phyloP scores from a whole-genome alignment of 2,329 filamentous ascomycete genomes.

The Aschersonia sp. region DNA sequence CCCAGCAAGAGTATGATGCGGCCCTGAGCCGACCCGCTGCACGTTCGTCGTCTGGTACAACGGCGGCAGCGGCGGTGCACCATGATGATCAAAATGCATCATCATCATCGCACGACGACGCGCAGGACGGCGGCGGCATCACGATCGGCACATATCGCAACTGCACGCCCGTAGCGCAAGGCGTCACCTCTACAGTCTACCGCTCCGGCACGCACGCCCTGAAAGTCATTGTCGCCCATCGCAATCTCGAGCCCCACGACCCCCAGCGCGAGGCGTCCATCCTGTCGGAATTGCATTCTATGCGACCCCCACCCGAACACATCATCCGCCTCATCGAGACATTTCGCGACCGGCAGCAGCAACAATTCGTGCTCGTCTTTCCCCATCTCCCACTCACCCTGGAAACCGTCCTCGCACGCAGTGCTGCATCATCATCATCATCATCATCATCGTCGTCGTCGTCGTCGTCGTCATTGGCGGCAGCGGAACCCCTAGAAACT shows the following conservation, averaged over 20 bases:
- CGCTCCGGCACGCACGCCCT: constrained; percentile 52
- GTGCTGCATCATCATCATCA: neutral
- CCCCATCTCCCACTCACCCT: constrained; percentile 71
- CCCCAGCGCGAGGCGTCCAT: constrained; percentile 67
- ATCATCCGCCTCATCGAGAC: constrained; percentile 56
- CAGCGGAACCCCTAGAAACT: constrained; percentile 10
- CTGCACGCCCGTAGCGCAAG: constrained; percentile 44
- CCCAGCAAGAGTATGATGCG: constrained; percentile 43
- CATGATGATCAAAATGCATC: neutral
- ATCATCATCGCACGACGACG: neutral
- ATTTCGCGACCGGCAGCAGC: constrained; percentile 56
- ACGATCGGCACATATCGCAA: constrained; percentile 37
- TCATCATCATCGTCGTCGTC: too few relatives aligned
- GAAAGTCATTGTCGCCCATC: constrained; percentile 69
- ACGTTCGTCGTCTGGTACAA: too few relatives aligned
- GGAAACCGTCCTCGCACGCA: constrained; percentile 11
- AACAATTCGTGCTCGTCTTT: constrained; percentile 65
- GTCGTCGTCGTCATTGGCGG: too few relatives aligned
- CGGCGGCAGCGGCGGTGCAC: too few relatives aligned
- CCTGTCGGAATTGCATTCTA: constrained; percentile 39
- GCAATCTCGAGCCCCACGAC: constrained; percentile 68
- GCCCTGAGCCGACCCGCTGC: constrained; percentile 10
- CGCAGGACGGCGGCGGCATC: constrained; percentile 15
- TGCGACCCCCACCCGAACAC: constrained; percentile 12
- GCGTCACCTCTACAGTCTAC: constrained; percentile 75